phyloP scores from a whole-genome alignment of 2,329 filamentous ascomycete genomes.

The Colletotrichum graminicola region DNA sequence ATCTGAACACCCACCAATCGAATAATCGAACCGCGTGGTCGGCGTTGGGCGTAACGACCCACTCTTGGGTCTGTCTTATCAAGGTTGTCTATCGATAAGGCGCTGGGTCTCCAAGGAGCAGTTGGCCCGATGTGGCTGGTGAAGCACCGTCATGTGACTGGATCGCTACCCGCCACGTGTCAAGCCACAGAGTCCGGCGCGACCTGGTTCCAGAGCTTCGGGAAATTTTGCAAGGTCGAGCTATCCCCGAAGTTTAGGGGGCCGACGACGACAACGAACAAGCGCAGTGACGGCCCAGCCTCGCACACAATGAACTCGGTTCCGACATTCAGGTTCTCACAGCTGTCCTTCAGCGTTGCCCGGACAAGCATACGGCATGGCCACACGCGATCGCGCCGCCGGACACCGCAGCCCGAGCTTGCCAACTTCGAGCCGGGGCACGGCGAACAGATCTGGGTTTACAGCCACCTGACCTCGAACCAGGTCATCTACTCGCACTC shows the following conservation, averaged over 20 bases:
- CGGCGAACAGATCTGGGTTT: constrained; percentile 71
- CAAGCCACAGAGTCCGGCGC: constrained; percentile 35
- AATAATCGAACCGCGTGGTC: constrained; percentile 39
- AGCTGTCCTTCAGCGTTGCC: constrained; percentile 57
- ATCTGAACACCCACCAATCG: constrained; percentile 34
- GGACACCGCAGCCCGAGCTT: constrained; percentile 43
- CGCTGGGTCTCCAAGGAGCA: not conserved
- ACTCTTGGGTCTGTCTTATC: constrained; percentile 13
- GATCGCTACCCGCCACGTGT: not conserved
- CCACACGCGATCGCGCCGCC: constrained; percentile 45
- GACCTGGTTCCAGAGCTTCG: constrained; percentile 35
- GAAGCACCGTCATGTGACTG: not conserved
- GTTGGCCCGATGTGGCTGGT: not conserved
- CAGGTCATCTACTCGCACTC: constrained; percentile 66
- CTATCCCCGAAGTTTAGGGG: constrained; percentile 11
- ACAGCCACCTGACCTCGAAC: constrained; percentile 62
- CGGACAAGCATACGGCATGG: constrained; percentile 58
- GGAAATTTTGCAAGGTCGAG: constrained; percentile 42
- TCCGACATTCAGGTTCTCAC: constrained; percentile 53
- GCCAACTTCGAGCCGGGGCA: constrained; percentile 54
- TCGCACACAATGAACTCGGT: constrained; percentile 54
- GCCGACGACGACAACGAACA: constrained; percentile 33
- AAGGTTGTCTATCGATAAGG: constrained; percentile 14
- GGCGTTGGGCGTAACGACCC: constrained; percentile 2
- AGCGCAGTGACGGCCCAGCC: constrained; percentile 6